These are phyloP conservation scores for Erythrophleum fordii DNA, from an alignment of 306 rosid species.

Conservation along the genomic window DNA sequence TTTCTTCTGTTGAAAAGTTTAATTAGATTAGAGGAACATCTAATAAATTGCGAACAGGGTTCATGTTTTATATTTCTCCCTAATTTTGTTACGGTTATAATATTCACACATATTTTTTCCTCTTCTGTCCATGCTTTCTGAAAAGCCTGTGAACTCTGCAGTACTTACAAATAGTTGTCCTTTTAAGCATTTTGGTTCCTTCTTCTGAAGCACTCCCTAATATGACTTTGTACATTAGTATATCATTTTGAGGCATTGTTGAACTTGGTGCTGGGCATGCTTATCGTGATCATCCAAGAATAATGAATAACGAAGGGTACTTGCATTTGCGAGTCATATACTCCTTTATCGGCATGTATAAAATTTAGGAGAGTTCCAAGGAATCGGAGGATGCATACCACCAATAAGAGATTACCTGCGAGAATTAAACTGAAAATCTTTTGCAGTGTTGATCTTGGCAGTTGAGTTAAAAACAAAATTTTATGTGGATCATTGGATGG, in stretches of 20 bases:
- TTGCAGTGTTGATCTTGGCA: no score
- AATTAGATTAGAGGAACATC: conserved; percentile 51
- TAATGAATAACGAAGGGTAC: background rate
- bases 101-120: background rate
- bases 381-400: background rate
- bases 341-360: no score
- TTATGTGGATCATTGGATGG: no score
- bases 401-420: no score
- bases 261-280: background rate
- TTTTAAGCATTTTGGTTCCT: background rate
- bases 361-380: no score
- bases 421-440: no score
- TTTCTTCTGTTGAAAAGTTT: conserved; percentile 37
- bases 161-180: background rate
- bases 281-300: background rate
- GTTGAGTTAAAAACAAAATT: no score
- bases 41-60: conserved; percentile 43
- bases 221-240: background rate
- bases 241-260: background rate
- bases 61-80: conserved; percentile 17
- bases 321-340: background rate
- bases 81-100: conserved; percentile 8
- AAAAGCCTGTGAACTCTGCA: background rate
- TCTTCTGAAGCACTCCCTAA: background rate
- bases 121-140: background rate